Evolutionary conservation across 306 rosid species (phyloP), one percentile per base, ranked within the genome.

Genomic region (Amphicarpaea edgeworthii): DNA sequence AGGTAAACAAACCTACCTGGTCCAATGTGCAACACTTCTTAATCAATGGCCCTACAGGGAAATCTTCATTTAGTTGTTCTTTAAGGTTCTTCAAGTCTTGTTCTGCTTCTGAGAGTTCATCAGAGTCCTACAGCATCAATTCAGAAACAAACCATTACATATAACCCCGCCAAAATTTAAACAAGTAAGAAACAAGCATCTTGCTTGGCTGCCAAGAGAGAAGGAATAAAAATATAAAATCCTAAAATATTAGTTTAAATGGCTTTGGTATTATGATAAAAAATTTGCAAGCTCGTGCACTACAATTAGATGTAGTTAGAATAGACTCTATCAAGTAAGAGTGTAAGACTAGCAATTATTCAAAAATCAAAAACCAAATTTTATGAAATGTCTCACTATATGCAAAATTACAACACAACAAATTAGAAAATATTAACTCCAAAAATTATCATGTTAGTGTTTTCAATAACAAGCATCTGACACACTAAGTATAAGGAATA

Each of bases 11-110:
- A 72, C 55, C 73, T 58, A 90, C 99, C 97, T 95, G 99, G 82
- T 95, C 99, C 73, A 90, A 71, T 0, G 99, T 95, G 82, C 92
- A 90, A 71, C 99, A 95, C 73, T 88, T 92, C 85, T 42, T 86
- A 67, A 92, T 88, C 77, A 95, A 85, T 34, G 97, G 96, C 70
- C 99, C 99, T 58, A 90, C 96, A 0, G 97, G 99, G 53, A 89
- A 85, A 85, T 90, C 88, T 65, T 92, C 97, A 82, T 62, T 74
- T 54, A 95, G 89, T 68, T 95, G 87, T 69, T 92, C 99, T 85
- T 95, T 95, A 54, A 92, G 86, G 82, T 84, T 85, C 87, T 89
- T 92, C 81, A 95, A 82, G 59, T 86, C 92, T 76, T 77, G 86
- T 77, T 92, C 91, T 58, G 92, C 87, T 87, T 85, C 96, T 62